These are phyloP conservation scores for Thyridium curvatum DNA, from an alignment of 2,329 filamentous ascomycete species.

Conservation along the genomic window DNA sequence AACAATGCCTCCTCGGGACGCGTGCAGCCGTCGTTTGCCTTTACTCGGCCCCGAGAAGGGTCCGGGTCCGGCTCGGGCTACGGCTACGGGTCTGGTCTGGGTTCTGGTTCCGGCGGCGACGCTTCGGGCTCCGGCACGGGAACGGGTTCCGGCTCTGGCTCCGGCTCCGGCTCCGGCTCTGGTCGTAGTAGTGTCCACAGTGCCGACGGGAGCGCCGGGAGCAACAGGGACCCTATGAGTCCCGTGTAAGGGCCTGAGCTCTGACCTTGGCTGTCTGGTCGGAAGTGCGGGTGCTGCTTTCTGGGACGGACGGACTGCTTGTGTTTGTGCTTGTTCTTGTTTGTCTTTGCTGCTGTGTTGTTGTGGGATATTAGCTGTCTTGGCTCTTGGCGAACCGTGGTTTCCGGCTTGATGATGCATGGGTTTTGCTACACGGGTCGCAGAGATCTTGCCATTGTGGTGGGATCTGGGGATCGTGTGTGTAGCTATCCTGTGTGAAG, in stretches of 20 bases:
- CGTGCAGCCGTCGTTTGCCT: conserved; percentile 4
- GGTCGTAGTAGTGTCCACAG: conserved; percentile 29
- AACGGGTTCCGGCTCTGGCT: conserved; percentile 17
- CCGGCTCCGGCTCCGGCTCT: conserved; percentile 17
- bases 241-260: conserved; percentile 20
- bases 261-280: no score
- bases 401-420: no score
- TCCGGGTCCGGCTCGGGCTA: conserved; percentile 19
- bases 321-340: no score
- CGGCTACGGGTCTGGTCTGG: conserved; percentile 5
- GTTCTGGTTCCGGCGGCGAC: conserved; percentile 5
- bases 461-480: no score
- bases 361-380: no score
- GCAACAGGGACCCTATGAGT: conserved; percentile 45
- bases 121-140: conserved; percentile 16
- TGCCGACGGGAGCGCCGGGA: conserved; percentile 41
- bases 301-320: no score
- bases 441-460: no score
- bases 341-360: no score
- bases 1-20: conserved; percentile 3
- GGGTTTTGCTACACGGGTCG: no score
- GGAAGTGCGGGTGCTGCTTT: no score
- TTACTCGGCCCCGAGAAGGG: conserved; percentile 6
- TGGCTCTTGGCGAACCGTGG: no score
- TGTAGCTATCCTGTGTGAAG: no score